phyloP scores from a whole-genome alignment of 768 basidiomycete species.

The Naganishia vaughanmartiniae region DNA sequence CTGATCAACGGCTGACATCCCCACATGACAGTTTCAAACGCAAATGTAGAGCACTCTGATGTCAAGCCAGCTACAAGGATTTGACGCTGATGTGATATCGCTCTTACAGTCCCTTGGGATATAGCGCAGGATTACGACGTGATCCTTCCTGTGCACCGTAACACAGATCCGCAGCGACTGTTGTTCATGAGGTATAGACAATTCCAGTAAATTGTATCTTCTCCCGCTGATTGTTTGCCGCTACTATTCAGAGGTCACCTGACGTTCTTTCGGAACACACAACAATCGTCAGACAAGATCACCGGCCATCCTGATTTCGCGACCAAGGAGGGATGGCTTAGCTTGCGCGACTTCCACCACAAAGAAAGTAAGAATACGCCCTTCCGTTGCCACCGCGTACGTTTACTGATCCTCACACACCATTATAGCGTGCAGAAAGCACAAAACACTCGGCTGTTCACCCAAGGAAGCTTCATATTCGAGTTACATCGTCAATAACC shows the following conservation, averaged over 20 bases:
- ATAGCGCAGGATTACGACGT: conserved; percentile 33
- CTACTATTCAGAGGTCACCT: conserved; percentile 29
- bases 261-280: conserved; percentile 33
- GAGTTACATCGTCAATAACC: conserved; percentile 32
- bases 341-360: conserved; percentile 16
- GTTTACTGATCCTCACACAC: neutral
- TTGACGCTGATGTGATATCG: neutral
- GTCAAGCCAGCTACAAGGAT: too few species aligned
- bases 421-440: conserved; percentile 20
- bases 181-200: conserved; percentile 30
- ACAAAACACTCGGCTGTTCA: conserved; percentile 16
- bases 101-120: conserved; percentile 34
- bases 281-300: conserved; percentile 27
- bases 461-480: conserved; percentile 35
- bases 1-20: too few species aligned
- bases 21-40: conserved; percentile 1
- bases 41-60: conserved; percentile 3
- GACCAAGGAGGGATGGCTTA: conserved; percentile 32
- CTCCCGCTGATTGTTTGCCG: neutral
- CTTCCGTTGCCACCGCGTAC: neutral
- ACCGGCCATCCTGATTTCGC: conserved; percentile 31
- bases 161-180: conserved; percentile 24
- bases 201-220: neutral
- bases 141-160: conserved; percentile 26
- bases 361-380: conserved; percentile 16